Evolutionary conservation across 2,329 filamentous ascomycete genomes (phyloP).

Genomic region (Pestalotiopsis sp.): DNA sequence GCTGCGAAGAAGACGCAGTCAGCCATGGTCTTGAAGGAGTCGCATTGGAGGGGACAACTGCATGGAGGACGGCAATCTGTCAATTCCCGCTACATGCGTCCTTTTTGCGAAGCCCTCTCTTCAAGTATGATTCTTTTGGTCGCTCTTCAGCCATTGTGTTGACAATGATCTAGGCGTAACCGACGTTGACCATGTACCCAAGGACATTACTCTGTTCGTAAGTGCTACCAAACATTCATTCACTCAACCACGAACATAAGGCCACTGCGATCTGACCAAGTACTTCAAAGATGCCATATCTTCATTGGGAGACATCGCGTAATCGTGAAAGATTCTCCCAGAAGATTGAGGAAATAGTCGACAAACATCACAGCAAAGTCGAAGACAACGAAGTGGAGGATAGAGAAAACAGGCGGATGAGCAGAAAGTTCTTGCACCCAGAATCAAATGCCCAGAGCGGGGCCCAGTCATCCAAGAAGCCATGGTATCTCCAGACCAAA

Average conservation of each 20-base stretch:
- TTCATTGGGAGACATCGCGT: constrained; percentile 10
- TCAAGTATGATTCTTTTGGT: not conserved
- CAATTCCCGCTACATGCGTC: not conserved
- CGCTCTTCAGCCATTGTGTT: not conserved
- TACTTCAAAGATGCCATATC: constrained; percentile 7
- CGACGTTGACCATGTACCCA: not conserved
- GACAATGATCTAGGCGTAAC: not conserved
- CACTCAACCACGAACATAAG: no score
- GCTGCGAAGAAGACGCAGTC: not conserved
- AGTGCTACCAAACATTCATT: no score
- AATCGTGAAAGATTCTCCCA: constrained; percentile 2
- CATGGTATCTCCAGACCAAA: no score
- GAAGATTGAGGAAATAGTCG: not conserved
- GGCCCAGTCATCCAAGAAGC: no score
- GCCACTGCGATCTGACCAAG: no score
- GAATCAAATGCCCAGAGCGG: not conserved
- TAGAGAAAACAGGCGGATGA: not conserved
- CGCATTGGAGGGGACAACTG: constrained; percentile 8
- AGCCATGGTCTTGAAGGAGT: not conserved
- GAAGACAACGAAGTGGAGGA: not conserved
- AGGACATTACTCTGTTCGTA: not conserved
- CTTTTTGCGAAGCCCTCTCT: not conserved
- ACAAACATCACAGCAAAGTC: not conserved
- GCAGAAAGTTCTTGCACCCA: not conserved
- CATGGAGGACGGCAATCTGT: not conserved